phyloP scores from a whole-genome alignment of 2,329 filamentous ascomycete genomes.

The Teratosphaeria zuluensis region DNA sequence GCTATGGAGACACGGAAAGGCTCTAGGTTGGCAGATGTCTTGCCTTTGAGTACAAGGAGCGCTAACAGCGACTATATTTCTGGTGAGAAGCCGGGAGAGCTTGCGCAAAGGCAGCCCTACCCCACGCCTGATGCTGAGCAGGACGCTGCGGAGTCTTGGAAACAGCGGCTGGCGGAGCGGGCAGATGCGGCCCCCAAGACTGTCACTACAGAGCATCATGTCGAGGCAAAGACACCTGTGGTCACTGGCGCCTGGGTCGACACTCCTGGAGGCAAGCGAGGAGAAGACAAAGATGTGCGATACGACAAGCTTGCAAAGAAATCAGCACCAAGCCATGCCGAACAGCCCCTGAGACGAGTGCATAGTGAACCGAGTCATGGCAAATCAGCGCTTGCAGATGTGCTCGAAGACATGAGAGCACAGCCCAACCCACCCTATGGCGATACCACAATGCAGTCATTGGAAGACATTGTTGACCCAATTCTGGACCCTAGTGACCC shows the following conservation, averaged over 20 bases:
- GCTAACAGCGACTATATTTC: conserved; percentile 1
- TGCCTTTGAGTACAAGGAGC: conserved; percentile 2
- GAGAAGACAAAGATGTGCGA: not conserved
- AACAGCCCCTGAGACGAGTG: not conserved
- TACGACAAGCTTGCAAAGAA: not conserved
- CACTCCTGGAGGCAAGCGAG: conserved; percentile 24
- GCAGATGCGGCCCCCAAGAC: not conserved
- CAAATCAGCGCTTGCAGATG: conserved; percentile 29
- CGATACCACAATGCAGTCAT: conserved; percentile 39
- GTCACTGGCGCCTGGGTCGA: conserved; percentile 42
- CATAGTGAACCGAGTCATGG: conserved; percentile 11
- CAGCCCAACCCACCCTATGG: conserved; percentile 27
- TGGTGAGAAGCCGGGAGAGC: not conserved
- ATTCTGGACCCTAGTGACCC: conserved; percentile 16
- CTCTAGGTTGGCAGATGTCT: not conserved
- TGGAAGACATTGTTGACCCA: conserved; percentile 35
- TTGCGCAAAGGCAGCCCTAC: not conserved
- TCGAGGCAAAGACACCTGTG: conserved; percentile 31
- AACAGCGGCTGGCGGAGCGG: not conserved
- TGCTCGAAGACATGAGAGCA: conserved; percentile 29
- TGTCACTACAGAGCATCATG: not conserved
- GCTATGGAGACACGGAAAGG: conserved; percentile 1
- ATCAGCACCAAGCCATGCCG: not conserved
- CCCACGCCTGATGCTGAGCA: not conserved
- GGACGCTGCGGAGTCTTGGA: not conserved